phyloP scores from a whole-genome alignment of 805 yeast genomes.

The Candida insectorum region DNA sequence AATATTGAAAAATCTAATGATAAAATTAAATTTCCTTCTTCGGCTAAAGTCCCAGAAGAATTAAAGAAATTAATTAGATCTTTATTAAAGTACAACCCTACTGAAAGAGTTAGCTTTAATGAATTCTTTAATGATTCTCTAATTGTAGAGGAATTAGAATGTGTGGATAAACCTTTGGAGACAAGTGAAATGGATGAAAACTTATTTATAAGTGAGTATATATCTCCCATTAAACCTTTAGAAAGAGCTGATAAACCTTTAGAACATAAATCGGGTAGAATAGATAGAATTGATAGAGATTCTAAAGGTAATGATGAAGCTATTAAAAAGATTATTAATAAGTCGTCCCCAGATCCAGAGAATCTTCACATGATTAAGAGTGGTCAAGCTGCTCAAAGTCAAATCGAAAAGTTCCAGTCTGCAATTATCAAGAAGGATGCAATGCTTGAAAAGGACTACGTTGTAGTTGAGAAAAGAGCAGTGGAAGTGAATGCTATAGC shows the following conservation, averaged over 20 bases:
- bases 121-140: conserved; percentile 81
- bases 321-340: conserved; percentile 41
- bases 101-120: conserved; percentile 80
- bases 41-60: conserved; percentile 60
- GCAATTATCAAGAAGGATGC: conserved; percentile 24
- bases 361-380: conserved; percentile 20
- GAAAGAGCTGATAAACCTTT: neutral
- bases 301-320: conserved; percentile 33
- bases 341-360: conserved; percentile 44
- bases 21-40: conserved; percentile 69
- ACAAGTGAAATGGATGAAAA: conserved; percentile 72
- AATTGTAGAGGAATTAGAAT: conserved; percentile 51
- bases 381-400: conserved; percentile 2
- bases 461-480: conserved; percentile 89
- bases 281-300: neutral
- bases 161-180: conserved; percentile 56
- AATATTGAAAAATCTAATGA: conserved; percentile 83
- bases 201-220: conserved; percentile 81
- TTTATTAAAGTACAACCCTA: conserved; percentile 77
- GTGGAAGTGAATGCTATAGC: conserved; percentile 96
- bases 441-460: conserved; percentile 78
- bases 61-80: conserved; percentile 70
- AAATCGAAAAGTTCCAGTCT: conserved; percentile 4
- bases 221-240: conserved; percentile 37
- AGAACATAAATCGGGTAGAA: too few species aligned